Conservation (phyloP, 495 filamentous ascomycete genomes). For the Chaetomium tenue region DNA sequence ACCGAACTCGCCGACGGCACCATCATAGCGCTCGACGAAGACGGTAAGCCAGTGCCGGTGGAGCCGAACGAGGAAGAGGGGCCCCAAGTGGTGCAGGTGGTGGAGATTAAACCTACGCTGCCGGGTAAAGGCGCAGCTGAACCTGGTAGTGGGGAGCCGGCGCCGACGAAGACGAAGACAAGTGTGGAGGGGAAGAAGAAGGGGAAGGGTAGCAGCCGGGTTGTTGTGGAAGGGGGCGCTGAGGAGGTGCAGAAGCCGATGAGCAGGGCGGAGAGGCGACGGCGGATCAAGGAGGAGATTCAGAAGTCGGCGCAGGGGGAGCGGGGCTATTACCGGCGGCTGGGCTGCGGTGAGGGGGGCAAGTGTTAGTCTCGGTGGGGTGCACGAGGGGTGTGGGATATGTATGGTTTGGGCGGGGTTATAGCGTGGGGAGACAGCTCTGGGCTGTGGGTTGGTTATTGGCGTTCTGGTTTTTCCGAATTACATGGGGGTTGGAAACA, state of each 20-base stretch:
- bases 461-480: no score
- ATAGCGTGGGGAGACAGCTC: no score
- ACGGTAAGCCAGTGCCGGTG: background rate
- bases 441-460: no score
- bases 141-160: background rate
- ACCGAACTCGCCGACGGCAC: slow-evolving; percentile 42
- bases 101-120: slow-evolving; percentile 38
- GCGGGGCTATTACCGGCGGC: slow-evolving; percentile 47
- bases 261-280: slow-evolving; percentile 49
- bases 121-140: slow-evolving; percentile 20
- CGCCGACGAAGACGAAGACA: slow-evolving; percentile 8
- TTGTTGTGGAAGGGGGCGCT: background rate
- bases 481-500: no score
- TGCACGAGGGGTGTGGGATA: background rate
- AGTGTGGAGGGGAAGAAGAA: slow-evolving; percentile 6
- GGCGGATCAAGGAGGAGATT: slow-evolving; percentile 53
- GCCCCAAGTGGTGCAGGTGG: slow-evolving; percentile 7
- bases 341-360: slow-evolving; percentile 40
- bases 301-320: slow-evolving; percentile 40
- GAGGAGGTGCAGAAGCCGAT: slow-evolving; percentile 32
- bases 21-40: slow-evolving; percentile 33
- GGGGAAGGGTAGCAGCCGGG: background rate
- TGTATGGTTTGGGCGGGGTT: background rate
- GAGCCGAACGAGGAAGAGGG: background rate
- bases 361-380: background rate